Evolutionary conservation across 345 rosid genomes (phyloP).

Genomic region (Brassica nigra): DNA sequence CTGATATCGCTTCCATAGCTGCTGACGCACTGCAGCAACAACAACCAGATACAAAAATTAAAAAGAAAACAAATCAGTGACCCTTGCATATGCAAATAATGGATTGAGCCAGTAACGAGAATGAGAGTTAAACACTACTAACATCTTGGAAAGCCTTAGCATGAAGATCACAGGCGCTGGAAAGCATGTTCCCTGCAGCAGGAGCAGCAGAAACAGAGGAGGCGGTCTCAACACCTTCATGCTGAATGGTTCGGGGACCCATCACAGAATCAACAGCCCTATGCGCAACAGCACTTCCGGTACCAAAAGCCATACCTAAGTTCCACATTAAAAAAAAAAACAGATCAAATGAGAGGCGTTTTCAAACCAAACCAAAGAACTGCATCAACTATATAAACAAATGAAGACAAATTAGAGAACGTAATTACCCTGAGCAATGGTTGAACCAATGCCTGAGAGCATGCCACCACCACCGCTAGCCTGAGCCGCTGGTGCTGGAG

Average conservation of each 20-base stretch:
- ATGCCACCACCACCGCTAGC: conserved; percentile 68
- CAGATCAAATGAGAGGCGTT: background rate
- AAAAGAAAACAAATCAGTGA: background rate
- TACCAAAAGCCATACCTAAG: conserved; percentile 92
- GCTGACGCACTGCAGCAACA: conserved; percentile 62
- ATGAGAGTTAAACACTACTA: conserved; percentile 12
- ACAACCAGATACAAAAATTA: background rate
- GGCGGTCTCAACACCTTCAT: conserved; percentile 63
- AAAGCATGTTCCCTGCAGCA: conserved; percentile 41
- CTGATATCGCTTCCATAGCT: conserved; percentile 79
- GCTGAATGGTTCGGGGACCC: conserved; percentile 94
- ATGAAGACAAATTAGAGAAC: background rate
- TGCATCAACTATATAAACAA: background rate
- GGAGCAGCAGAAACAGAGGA: conserved; percentile 53
- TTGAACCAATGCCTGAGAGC: conserved; percentile 89
- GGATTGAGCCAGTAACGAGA: too few species aligned
- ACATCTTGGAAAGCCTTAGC: conserved; percentile 95
- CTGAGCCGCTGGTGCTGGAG: conserved; percentile 91
- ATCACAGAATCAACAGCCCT: conserved; percentile 91
- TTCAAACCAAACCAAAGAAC: background rate
- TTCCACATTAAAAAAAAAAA: background rate
- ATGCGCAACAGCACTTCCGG: conserved; percentile 93
- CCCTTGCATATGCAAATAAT: too few species aligned
- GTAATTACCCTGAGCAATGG: conserved; percentile 90
- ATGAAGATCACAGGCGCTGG: conserved; percentile 73